These are phyloP conservation scores for Diaporthe caulivora DNA, from an alignment of 2,329 filamentous ascomycete species.

Conservation along the genomic window DNA sequence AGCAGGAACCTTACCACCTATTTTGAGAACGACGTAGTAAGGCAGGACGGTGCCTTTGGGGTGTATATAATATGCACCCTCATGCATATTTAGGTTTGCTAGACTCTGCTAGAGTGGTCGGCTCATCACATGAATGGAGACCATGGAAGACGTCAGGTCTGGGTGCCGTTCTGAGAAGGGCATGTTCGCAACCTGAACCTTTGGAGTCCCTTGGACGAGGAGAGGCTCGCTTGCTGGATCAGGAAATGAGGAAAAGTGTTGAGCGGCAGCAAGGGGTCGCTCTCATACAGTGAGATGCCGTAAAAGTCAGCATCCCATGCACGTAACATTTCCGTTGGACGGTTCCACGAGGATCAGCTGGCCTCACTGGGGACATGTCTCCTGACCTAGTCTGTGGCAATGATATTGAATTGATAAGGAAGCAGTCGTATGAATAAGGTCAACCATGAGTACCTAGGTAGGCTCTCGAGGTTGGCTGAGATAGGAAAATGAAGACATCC, in stretches of 20 bases:
- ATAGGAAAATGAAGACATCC: too few species aligned
- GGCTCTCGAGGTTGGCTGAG: not conserved
- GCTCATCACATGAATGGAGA: not conserved
- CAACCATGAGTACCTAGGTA: not conserved
- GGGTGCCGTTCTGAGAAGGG: not conserved
- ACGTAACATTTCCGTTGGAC: not conserved
- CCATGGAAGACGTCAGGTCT: not conserved
- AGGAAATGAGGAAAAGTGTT: not conserved
- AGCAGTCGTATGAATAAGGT: not conserved
- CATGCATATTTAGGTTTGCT: conserved; percentile 13
- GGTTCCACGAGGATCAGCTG: not conserved
- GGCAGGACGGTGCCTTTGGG: not conserved
- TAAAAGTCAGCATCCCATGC: conserved; percentile 12
- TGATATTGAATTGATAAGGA: not conserved
- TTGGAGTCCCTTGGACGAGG: not conserved
- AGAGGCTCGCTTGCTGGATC: not conserved
- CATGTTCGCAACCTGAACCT: not conserved
- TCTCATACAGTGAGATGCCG: not conserved
- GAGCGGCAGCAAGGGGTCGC: not conserved
- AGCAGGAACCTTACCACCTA: not conserved
- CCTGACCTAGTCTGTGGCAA: not conserved
- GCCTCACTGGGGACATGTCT: not conserved
- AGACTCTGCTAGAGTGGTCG: not conserved
- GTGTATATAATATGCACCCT: not conserved
- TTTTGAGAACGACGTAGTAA: not conserved